phyloP scores from a whole-genome alignment of 2,329 filamentous ascomycete genomes.

The Botrytis deweyae region DNA sequence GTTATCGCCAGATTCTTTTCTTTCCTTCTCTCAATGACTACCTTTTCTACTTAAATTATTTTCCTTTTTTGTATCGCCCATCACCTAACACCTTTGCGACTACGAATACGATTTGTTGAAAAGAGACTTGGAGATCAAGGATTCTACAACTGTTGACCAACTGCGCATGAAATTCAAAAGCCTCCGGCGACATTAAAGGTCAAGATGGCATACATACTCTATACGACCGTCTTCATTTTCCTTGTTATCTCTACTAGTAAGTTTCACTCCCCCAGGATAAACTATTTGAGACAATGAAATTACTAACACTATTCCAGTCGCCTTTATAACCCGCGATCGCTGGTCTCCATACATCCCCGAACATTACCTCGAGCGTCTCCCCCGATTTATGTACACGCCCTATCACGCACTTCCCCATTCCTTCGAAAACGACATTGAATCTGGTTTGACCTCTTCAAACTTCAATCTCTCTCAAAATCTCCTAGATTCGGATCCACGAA shows the following conservation, averaged over 20 bases:
- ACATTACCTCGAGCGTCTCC: conserved; percentile 43
- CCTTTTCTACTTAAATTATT: not conserved
- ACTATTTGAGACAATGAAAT: conserved; percentile 19
- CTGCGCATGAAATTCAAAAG: not conserved
- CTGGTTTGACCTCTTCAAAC: conserved; percentile 75
- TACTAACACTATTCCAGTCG: conserved; percentile 46
- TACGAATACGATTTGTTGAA: not conserved
- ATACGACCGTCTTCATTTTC: conserved; percentile 69
- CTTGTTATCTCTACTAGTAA: conserved; percentile 69
- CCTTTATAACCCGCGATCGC: conserved; percentile 75
- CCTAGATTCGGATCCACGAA: conserved; percentile 71
- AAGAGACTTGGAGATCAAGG: not conserved
- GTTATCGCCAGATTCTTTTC: conserved; percentile 7
- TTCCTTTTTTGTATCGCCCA: not conserved
- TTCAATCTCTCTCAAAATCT: conserved; percentile 85
- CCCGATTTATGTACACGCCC: conserved; percentile 58
- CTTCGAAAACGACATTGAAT: conserved; percentile 84
- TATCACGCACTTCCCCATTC: conserved; percentile 76
- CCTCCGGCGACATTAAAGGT: not conserved
- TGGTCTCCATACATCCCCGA: conserved; percentile 66
- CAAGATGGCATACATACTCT: conserved; percentile 77
- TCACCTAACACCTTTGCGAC: not conserved
- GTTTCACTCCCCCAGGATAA: conserved; percentile 30
- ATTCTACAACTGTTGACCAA: not conserved
- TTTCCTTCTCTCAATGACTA: not conserved